phyloP scores from a whole-genome alignment of 352 stramenopile species.

The Globisporangium nodosum region DNA sequence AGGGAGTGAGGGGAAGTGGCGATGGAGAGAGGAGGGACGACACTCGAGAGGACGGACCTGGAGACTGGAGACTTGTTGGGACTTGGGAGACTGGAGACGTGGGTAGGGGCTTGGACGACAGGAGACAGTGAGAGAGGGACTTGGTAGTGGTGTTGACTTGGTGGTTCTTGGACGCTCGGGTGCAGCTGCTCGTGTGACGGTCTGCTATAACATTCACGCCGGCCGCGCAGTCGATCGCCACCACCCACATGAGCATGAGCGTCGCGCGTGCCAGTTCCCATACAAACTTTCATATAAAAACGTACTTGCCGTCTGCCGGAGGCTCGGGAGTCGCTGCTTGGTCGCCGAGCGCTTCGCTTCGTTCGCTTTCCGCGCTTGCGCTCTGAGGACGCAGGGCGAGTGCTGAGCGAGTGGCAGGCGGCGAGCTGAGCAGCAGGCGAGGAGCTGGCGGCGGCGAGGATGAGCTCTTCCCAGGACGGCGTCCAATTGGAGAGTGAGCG shows the following conservation, averaged over 20 bases:
- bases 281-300: background rate
- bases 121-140: background rate
- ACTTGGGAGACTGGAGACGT: background rate
- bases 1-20: too few relatives aligned
- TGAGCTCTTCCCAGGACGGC: conserved; percentile 1
- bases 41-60: background rate
- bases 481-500: conserved; percentile 3
- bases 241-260: background rate
- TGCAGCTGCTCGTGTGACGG: too few relatives aligned
- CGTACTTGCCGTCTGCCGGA: background rate
- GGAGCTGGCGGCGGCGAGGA: background rate
- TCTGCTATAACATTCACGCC: too few relatives aligned
- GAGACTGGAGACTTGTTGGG: background rate
- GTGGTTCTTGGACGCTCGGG: too few relatives aligned
- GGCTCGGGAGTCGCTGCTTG: background rate
- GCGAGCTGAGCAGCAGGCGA: background rate
- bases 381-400: background rate
- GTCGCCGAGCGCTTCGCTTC: background rate
- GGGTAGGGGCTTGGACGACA: background rate
- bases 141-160: background rate
- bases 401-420: background rate
- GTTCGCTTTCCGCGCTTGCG: background rate
- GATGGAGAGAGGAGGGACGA: background rate
- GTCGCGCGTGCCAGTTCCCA: background rate
- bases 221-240: too few relatives aligned